A percentile compares a stretch with the other conserved stretches of the same genome.
Evolutionary conservation across 2,329 filamentous ascomycete genomes (phyloP).

Genomic region (Teratosphaeriaceae sp.): DNA sequence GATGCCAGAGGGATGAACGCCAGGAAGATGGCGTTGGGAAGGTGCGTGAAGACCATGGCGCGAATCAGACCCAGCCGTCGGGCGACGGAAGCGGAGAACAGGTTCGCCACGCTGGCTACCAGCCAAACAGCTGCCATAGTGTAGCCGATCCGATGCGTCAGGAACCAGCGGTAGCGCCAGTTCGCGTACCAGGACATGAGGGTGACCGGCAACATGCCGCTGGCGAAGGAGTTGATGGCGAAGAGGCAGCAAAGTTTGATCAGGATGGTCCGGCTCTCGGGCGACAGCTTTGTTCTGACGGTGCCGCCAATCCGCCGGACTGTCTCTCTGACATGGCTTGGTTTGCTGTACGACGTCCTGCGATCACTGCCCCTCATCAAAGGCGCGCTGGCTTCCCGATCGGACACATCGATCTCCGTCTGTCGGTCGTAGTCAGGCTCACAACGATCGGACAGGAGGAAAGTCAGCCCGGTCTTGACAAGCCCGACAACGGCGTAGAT

Average conservation of each 20-base stretch:
- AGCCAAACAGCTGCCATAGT: constrained; percentile 8
- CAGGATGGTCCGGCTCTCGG: constrained; percentile 26
- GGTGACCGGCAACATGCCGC: constrained; percentile 53
- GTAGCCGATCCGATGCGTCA: constrained; percentile 7
- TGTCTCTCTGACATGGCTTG: constrained; percentile 1
- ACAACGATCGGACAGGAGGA: constrained; percentile 32
- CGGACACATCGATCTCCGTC: constrained; percentile 2
- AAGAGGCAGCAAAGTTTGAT: constrained; percentile 60
- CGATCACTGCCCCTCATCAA: constrained; percentile 1
- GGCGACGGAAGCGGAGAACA: constrained; percentile 55
- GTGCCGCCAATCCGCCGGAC: constrained; percentile 2
- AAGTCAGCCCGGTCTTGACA: constrained; percentile 32
- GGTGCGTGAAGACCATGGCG: constrained; percentile 60
- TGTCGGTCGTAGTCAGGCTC: constrained; percentile 23
- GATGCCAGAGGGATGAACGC: constrained; percentile 52
- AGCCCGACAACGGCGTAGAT: constrained; percentile 36
- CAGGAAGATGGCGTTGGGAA: constrained; percentile 61
- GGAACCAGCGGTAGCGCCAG: constrained; percentile 7
- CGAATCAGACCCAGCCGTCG: constrained; percentile 53
- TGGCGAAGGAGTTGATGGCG: constrained; percentile 59
- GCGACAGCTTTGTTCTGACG: constrained; percentile 3
- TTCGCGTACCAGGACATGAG: constrained; percentile 27
- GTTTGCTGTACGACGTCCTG: constrained; percentile 1
- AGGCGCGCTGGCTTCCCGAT: constrained; percentile 3
- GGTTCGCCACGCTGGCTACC: constrained; percentile 25